Conservation (phyloP, 2,329 filamentous ascomycete species). For the Claviceps pazoutovae region DNA sequence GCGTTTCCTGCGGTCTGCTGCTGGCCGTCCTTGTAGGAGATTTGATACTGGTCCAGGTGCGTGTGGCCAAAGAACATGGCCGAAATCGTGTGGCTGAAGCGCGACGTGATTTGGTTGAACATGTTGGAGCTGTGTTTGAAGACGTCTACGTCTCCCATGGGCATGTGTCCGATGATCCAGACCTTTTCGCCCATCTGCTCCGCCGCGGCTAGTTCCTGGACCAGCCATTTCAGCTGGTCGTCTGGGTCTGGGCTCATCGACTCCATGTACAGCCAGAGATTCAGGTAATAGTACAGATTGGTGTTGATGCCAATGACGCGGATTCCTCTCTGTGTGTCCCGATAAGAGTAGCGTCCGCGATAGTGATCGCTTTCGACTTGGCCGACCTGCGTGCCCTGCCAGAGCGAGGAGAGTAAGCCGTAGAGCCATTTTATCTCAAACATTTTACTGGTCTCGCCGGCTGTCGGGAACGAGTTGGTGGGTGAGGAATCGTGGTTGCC, state of each 20-base stretch:
- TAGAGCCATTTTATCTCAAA: background rate
- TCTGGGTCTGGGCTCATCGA: background rate
- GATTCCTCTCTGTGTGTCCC: slow-evolving; percentile 13
- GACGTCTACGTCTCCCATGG: slow-evolving; percentile 33
- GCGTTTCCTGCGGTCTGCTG: slow-evolving; percentile 27
- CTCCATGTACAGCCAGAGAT: slow-evolving; percentile 32
- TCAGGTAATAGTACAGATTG: slow-evolving; percentile 41
- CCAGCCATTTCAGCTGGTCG: background rate
- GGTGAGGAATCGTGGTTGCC: slow-evolving; percentile 1
- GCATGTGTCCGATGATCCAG: slow-evolving; percentile 44
- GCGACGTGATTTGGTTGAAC: slow-evolving; percentile 36
- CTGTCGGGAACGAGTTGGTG: background rate
- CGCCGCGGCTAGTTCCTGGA: slow-evolving; percentile 27
- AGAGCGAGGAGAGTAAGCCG: background rate
- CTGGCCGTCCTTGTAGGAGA: slow-evolving; percentile 36
- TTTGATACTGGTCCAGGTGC: slow-evolving; percentile 40
- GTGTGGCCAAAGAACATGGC: slow-evolving; percentile 44
- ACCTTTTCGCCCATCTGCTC: slow-evolving; percentile 36
- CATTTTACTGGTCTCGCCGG: background rate
- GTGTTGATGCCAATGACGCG: slow-evolving; percentile 45
- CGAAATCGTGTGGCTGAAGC: slow-evolving; percentile 38
- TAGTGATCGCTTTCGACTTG: background rate
- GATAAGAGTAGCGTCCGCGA: background rate
- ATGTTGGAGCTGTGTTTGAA: slow-evolving; percentile 38
- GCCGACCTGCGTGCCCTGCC: background rate